Evolutionary conservation across 345 rosid species (phyloP), one percentile per base, ranked within the genome.

Genomic region (Anastatica hierochuntica): DNA sequence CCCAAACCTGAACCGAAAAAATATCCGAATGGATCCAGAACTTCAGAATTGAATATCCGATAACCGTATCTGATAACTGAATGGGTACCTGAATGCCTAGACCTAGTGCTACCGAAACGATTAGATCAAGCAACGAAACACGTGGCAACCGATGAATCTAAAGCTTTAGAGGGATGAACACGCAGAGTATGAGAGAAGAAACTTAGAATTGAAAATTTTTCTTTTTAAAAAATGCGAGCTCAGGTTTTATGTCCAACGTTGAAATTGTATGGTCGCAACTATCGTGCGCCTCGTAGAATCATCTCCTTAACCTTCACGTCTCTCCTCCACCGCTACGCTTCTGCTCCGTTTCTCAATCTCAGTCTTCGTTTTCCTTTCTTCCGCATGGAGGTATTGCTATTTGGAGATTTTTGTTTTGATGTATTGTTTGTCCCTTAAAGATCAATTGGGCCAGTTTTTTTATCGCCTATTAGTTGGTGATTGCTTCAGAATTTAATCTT

Each of bases 331-430:
- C 68, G 49, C 47, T 57, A 21, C 51, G 68, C 5, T 12, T 44
- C 55, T 50, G n/a, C 70, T 50, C 58, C 19, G 40, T 59, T 43
- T 30, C 52, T 43, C 4, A 58, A 43, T 49, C 58, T 57, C 58
- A 49, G 9, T 33, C 58, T 57, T 45, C 30, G 65, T 51, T 58
- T 62, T 48, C 71, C 56, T 31, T 74, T 58, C 62, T 72, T 58
- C 64, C 47, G 52, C 69, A 88, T 84, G 97, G 84, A 84, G 97
- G 97, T 88, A n/a, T 13, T 5, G 27, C 55, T 18, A 21, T 21
- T 21, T 21, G 24, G 24, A 2, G 24, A 21, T 5, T 27, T n/a
- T n/a, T n/a, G n/a, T n/a, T n/a, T n/a, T n/a, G n/a, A n/a, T n/a
- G n/a, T n/a, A n/a, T n/a, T n/a, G n/a, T n/a, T n/a, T n/a, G n/a